Evolutionary conservation across 139 green algal species (phyloP).

Genomic region (Chloropicon primus): DNA sequence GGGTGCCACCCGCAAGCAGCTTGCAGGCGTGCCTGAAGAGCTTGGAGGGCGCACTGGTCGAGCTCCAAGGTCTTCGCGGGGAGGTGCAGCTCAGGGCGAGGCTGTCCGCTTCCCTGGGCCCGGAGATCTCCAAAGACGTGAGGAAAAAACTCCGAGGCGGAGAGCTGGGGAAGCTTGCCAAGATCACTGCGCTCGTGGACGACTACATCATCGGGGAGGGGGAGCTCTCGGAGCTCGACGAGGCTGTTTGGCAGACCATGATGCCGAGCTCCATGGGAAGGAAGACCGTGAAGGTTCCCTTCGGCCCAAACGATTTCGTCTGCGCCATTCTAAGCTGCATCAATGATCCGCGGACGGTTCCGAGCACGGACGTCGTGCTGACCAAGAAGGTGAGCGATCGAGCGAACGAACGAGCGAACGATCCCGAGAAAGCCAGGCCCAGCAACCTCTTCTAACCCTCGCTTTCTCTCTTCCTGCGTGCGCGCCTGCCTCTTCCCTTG

Average conservation of each 20-base stretch:
- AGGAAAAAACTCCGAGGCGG: neutral
- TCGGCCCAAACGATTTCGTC: neutral
- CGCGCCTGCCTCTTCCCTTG: too few relatives aligned
- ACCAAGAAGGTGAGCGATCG: too few relatives aligned
- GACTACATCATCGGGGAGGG: neutral
- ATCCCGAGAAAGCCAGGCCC: too few relatives aligned
- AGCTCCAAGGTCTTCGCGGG: neutral
- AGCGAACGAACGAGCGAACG: too few relatives aligned
- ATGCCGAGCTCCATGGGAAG: neutral
- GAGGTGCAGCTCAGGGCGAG: neutral
- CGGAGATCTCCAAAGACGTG: neutral
- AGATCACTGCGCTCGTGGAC: neutral
- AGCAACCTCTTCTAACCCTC: too few relatives aligned
- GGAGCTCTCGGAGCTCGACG: neutral
- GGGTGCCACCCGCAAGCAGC: neutral
- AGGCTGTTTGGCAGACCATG: neutral
- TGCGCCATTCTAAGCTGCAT: neutral
- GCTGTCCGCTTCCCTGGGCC: neutral
- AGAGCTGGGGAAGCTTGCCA: neutral
- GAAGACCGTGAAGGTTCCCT: neutral
- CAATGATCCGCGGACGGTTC: neutral
- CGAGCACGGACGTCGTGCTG: neutral
- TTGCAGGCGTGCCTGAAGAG: neutral
- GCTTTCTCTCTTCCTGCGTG: too few relatives aligned
- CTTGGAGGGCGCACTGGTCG: neutral